Percentiles rank a stretch among this genome's conserved stretches.
These are phyloP conservation scores for Globisporangium recalcitrans DNA, from an alignment of 352 stramenopile genomes.

Conservation along the genomic window DNA sequence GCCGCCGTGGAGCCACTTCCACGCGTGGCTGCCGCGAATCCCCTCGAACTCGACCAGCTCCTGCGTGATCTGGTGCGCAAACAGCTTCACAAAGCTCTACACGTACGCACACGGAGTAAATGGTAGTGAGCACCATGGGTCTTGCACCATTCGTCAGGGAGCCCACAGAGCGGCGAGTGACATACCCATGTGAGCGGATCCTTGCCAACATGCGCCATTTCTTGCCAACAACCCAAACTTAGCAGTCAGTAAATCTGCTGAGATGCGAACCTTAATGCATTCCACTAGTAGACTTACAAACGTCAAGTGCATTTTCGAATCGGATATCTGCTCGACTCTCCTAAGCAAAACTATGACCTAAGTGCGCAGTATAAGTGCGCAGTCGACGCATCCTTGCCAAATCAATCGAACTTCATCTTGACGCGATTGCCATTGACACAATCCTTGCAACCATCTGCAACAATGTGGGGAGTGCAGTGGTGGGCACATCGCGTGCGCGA, in stretches of 20 bases:
- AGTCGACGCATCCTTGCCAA: conserved; percentile 4
- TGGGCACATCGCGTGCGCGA: background rate
- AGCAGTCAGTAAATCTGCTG: no score
- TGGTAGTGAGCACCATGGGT: no score
- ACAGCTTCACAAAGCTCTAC: conserved; percentile 66
- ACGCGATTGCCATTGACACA: background rate
- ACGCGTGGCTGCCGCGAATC: conserved; percentile 54
- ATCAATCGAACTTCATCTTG: background rate
- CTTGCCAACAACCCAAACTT: background rate
- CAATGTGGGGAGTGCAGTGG: background rate
- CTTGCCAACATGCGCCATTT: conserved; percentile 19
- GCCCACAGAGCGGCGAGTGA: background rate
- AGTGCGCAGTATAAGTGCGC: conserved; percentile 37
- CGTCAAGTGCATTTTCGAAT: background rate
- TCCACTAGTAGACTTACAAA: background rate
- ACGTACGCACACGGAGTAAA: background rate
- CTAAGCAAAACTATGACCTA: background rate
- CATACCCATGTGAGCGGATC: conserved; percentile 59
- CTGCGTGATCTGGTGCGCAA: conserved; percentile 36
- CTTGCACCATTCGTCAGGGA: no score
- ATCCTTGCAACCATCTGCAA: background rate
- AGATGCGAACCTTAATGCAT: background rate
- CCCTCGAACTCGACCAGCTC: conserved; percentile 42
- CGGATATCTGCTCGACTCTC: background rate
- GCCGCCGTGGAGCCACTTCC: conserved; percentile 23